Evolutionary conservation across 2,329 filamentous ascomycete species (phyloP).

Genomic region (Alternaria alternata): DNA sequence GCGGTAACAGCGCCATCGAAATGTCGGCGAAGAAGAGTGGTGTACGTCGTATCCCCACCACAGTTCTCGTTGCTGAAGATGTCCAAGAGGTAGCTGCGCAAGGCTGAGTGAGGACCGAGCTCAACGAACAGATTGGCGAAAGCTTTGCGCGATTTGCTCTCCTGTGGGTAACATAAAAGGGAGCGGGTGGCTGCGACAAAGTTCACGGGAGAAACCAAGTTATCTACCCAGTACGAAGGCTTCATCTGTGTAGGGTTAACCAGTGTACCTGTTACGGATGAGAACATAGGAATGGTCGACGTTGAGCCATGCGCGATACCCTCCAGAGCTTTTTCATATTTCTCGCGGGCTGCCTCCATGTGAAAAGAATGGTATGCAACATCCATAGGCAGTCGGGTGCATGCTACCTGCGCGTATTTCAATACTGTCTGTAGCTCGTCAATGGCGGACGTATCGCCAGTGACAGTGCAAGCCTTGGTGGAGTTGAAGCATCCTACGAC

Average conservation of each 20-base stretch:
- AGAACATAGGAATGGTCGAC: constrained; percentile 14
- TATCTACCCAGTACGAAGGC: constrained; percentile 21
- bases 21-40: constrained; percentile 3
- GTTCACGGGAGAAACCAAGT: constrained; percentile 19
- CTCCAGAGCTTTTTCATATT: constrained; percentile 5
- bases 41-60: background rate
- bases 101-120: constrained; percentile 15
- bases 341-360: constrained; percentile 36
- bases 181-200: constrained; percentile 13
- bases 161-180: constrained; percentile 2
- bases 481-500: constrained; percentile 48
- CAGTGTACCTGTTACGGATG: constrained; percentile 11
- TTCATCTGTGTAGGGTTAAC: constrained; percentile 3
- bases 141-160: constrained; percentile 12
- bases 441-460: constrained; percentile 54
- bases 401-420: constrained; percentile 9
- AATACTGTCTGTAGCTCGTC: constrained; percentile 29
- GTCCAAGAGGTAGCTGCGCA: constrained; percentile 9
- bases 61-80: constrained; percentile 5
- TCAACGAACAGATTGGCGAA: constrained; percentile 13
- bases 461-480: constrained; percentile 54
- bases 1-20: constrained; percentile 5
- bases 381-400: constrained; percentile 10
- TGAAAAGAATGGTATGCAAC: constrained; percentile 55
- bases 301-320: constrained; percentile 1